phyloP scores from a whole-genome alignment of 441 rosid genomes.

The Gossypium lobatum region DNA sequence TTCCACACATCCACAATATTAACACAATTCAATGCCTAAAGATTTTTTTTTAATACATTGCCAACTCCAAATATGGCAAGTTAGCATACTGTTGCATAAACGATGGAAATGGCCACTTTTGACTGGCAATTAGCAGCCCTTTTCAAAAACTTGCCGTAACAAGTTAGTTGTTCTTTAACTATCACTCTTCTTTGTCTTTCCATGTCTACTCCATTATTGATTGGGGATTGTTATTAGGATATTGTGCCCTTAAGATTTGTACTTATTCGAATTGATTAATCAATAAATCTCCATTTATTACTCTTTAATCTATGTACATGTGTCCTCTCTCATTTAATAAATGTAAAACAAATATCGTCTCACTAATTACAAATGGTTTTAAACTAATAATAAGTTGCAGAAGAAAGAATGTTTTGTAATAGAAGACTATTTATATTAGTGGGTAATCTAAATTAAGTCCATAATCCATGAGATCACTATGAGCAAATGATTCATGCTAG shows the following conservation, averaged over 20 bases:
- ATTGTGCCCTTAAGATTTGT: neutral
- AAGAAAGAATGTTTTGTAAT: neutral
- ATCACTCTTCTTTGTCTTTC: neutral
- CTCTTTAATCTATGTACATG: neutral
- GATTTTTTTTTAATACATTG: neutral
- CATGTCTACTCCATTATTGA: neutral
- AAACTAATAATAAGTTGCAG: neutral
- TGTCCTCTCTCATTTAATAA: neutral
- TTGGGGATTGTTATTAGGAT: neutral
- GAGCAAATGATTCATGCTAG: neutral
- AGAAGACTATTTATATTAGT: neutral
- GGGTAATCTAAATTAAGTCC: neutral
- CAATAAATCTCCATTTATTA: neutral
- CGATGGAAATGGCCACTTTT: neutral
- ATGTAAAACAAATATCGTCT: neutral
- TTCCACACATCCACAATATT: neutral
- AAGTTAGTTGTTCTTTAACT: neutral
- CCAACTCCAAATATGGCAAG: neutral
- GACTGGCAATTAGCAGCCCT: neutral
- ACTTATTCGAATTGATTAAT: neutral
- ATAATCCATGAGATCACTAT: neutral
- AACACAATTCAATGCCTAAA: neutral
- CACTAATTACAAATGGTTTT: neutral
- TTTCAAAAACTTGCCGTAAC: neutral
- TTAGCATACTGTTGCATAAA: neutral